phyloP scores from a whole-genome alignment of 495 filamentous ascomycete genomes.

The Xylaria cubensis region DNA sequence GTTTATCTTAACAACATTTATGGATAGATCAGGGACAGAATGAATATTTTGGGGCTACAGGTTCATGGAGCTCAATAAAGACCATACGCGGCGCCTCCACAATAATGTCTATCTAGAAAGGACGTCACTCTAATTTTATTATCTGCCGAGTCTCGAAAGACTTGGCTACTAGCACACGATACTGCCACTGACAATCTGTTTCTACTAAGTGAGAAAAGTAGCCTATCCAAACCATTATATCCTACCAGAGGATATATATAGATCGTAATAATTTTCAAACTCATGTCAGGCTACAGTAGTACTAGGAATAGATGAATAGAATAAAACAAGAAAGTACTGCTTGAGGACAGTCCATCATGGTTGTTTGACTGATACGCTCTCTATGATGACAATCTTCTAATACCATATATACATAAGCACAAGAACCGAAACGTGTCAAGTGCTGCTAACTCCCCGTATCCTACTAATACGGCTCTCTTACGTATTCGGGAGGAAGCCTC shows the following conservation, averaged over 20 bases:
- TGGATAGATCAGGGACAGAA: not conserved
- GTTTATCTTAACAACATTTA: not conserved
- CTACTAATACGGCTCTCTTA: not conserved
- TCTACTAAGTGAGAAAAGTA: not conserved
- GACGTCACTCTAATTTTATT: not conserved
- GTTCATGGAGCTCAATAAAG: not conserved
- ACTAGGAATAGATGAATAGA: no score
- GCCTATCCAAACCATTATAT: not conserved
- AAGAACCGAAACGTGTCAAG: not conserved
- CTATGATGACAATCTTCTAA: no score
- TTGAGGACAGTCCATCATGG: no score
- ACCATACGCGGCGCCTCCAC: not conserved
- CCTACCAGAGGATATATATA: not conserved
- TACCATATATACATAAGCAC: no score
- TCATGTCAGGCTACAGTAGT: no score
- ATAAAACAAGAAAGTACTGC: no score
- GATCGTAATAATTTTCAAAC: no score
- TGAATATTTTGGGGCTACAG: not conserved
- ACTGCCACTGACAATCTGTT: not conserved
- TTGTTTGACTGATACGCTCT: no score
- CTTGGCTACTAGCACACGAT: not conserved
- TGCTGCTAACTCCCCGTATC: no score
- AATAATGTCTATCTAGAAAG: not conserved
- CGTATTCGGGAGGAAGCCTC: not conserved
- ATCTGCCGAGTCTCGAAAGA: not conserved